These are phyloP conservation scores for Candida ipomoeae DNA, from an alignment of 805 yeast genomes.

Conservation along the genomic window DNA sequence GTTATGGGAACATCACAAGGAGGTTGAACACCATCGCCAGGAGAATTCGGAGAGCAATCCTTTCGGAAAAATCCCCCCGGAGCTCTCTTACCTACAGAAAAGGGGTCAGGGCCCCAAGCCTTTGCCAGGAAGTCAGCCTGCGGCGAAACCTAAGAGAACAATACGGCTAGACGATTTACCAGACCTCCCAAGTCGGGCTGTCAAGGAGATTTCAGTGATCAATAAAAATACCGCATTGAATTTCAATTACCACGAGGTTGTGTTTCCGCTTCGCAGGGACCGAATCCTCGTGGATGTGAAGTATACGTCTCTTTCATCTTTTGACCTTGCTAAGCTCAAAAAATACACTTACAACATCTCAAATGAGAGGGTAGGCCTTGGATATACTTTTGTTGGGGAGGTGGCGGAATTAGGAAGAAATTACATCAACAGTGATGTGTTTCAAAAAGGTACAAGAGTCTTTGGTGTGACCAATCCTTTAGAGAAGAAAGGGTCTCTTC, in stretches of 20 bases:
- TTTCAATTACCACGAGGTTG: slow-evolving; percentile 49
- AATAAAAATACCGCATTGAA: slow-evolving; percentile 45
- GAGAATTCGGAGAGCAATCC: slow-evolving; percentile 27
- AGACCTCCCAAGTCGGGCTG: slow-evolving; percentile 37
- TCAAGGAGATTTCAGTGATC: slow-evolving; percentile 45
- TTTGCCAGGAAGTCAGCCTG: slow-evolving; percentile 10
- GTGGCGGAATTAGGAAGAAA: slow-evolving; percentile 52
- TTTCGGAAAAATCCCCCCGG: slow-evolving; percentile 40
- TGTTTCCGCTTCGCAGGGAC: slow-evolving; percentile 44
- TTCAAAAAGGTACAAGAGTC: slow-evolving; percentile 57
- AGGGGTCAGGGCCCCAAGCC: slow-evolving; percentile 27
- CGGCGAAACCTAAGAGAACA: slow-evolving; percentile 6
- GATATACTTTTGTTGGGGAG: slow-evolving; percentile 66
- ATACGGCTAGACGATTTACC: slow-evolving; percentile 43
- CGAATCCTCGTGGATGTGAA: slow-evolving; percentile 55
- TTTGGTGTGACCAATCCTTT: slow-evolving; percentile 56
- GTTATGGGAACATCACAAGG: slow-evolving; percentile 30
- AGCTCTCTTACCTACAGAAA: slow-evolving; percentile 34
- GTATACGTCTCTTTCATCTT: slow-evolving; percentile 60
- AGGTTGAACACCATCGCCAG: slow-evolving; percentile 24
- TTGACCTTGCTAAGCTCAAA: slow-evolving; percentile 58
- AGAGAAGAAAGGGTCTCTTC: slow-evolving; percentile 52
- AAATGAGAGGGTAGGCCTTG: slow-evolving; percentile 57
- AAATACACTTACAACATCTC: slow-evolving; percentile 49
- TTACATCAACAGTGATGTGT: slow-evolving; percentile 25